A percentile compares a stretch with the other conserved stretches of the same genome.
Evolutionary conservation across 1,139 yeast species (phyloP).

Genomic region (Geotrichum citri-aurantii): DNA sequence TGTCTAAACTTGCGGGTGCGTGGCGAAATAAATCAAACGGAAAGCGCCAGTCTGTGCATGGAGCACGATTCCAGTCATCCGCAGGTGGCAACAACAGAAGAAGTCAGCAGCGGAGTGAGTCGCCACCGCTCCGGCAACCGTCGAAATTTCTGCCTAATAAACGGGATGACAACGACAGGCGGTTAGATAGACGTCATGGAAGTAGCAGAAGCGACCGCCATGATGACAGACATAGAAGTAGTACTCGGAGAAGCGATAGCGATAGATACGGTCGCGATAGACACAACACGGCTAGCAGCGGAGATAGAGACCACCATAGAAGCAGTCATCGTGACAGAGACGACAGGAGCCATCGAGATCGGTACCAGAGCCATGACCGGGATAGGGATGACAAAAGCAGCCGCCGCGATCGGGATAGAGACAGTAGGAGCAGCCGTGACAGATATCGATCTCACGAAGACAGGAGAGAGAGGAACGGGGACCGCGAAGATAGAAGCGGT

Average conservation of each 20-base stretch:
- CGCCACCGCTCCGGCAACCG: background rate
- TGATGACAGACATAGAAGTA: constrained; percentile 5
- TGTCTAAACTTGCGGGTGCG: constrained; percentile 24
- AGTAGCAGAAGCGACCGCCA: constrained; percentile 13
- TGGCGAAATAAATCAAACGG: constrained; percentile 23
- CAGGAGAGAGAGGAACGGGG: no score
- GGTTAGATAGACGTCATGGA: constrained; percentile 11
- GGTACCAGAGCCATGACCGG: constrained; percentile 10
- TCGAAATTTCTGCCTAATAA: background rate
- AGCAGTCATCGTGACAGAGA: constrained; percentile 15
- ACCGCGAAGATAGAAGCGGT: background rate
- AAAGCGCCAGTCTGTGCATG: constrained; percentile 18
- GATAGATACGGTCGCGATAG: background rate
- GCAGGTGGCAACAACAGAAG: background rate
- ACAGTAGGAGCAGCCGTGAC: constrained; percentile 14
- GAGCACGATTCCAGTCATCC: constrained; percentile 6
- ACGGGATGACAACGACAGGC: constrained; percentile 4
- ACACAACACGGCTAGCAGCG: background rate
- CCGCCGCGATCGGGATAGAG: constrained; percentile 5
- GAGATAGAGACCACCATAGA: background rate
- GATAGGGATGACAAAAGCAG: constrained; percentile 7
- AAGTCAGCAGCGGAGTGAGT: background rate
- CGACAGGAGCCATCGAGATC: background rate
- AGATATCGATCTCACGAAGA: no score
- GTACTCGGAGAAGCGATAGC: constrained; percentile 1